Base-by-base conservation (phyloP, 805 yeast genomes). In the Wickerhamiella domercqiae region DNA sequence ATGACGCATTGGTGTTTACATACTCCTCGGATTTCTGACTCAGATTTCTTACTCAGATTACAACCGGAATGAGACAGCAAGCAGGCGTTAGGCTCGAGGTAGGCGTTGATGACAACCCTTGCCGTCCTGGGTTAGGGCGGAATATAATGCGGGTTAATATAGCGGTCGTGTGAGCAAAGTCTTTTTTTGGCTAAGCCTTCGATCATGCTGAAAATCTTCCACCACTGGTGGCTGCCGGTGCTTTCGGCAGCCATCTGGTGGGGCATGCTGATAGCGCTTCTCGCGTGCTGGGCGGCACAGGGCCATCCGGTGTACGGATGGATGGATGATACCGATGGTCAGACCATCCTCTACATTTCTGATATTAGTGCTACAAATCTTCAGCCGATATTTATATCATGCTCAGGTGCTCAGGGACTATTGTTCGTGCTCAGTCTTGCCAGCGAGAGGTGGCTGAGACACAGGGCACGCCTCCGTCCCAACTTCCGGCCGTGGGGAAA, bases 311-410 rank as follows among this genome's bases (percentile, higher is more conserved):
- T 68, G 9, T 78, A 80, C 52, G 54, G 62, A 39, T 74, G 73
- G 45, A 68, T 73, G 65, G 59, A 53, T 1, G 42, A 58, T 3
- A 72, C 45, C 49, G 37, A 45, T 29, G 37, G 38, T 14, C 55
- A 51, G 39, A 58, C 25, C 70, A 75, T 82, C 2, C 48, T 58
- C 29, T 87, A 78, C 57, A 71, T 87, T 35, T 78, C 93, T 3
- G 81, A 86, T 51, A 70, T 86, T 36, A 95, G 87, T 3, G 95
- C 96, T 7, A 79, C 94, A 7, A 75, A 74, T 47, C 61, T 83
- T 35, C 79, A 84, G 54, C 93, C 94, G 1, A 57, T 86, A 16
- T 87, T 87, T 57, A 82, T 86, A 28, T 60, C 78, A 14, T 76
- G 93, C 48, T 64, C 81, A 1, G 81, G 76, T 0, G 66, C 74